Conservation (phyloP, 768 basidiomycete species). For the Collybia mongolica region DNA sequence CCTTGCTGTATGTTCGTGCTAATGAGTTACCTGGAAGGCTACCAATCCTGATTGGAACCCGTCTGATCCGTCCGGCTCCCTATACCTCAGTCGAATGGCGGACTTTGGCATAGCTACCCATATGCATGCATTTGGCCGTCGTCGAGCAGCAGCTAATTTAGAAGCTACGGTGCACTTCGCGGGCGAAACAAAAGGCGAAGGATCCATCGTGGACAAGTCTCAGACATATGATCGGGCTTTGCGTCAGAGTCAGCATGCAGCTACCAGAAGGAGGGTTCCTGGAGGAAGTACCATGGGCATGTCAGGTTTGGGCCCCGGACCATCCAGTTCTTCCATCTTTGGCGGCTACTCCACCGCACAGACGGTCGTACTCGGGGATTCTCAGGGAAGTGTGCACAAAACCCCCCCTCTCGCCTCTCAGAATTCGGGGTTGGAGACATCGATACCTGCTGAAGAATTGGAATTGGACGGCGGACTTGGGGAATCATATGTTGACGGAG, state of each 20-base stretch:
- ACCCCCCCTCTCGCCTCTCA: conserved; percentile 5
- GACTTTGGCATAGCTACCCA: conserved; percentile 56
- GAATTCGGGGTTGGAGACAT: conserved; percentile 7
- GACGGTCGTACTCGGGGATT: conserved; percentile 75
- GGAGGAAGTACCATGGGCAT: conserved; percentile 47
- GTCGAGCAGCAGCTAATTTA: conserved; percentile 21
- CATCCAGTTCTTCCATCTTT: conserved; percentile 44
- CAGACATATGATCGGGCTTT: conserved; percentile 77
- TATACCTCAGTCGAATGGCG: conserved; percentile 86
- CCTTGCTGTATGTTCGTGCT: not conserved
- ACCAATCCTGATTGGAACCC: conserved; percentile 97
- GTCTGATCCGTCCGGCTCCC: conserved; percentile 83
- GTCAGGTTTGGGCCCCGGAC: conserved; percentile 43
- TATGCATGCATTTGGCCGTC: conserved; percentile 30
- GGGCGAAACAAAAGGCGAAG: conserved; percentile 30
- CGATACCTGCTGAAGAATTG: conserved; percentile 45
- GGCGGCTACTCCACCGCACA: conserved; percentile 56
- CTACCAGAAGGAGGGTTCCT: conserved; percentile 45
- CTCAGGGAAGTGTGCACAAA: conserved; percentile 52
- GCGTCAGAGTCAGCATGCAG: conserved; percentile 62
- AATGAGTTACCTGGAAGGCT: conserved; percentile 41
- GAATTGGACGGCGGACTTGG: conserved; percentile 55
- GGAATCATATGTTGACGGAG: conserved; percentile 76
- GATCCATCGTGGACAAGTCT: conserved; percentile 48
- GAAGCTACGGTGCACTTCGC: conserved; percentile 30